Evolutionary conservation across 805 yeast species (phyloP).

Genomic region (Starmerella bombicola): DNA sequence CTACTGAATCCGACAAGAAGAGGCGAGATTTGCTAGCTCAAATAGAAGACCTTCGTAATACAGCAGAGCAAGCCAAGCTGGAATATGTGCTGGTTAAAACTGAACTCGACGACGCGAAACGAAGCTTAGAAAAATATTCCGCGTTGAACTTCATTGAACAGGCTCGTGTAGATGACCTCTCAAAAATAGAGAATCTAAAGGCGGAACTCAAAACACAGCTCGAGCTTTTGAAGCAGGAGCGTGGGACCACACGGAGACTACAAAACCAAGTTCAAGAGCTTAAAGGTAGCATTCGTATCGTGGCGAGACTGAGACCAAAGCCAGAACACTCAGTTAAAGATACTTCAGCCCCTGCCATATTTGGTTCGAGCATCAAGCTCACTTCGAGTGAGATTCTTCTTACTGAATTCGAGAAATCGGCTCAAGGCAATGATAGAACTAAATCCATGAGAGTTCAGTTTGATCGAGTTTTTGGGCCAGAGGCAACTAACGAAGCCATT

Average conservation of each 20-base stretch:
- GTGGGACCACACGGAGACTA: constrained; percentile 38
- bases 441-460: constrained; percentile 40
- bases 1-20: background rate
- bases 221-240: constrained; percentile 6
- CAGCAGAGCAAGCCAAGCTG: background rate
- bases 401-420: background rate
- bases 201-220: background rate
- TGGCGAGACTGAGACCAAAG: constrained; percentile 68
- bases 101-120: background rate
- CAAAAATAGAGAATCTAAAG: background rate
- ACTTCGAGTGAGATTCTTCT: constrained; percentile 2
- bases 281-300: constrained; percentile 85
- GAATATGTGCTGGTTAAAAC: background rate
- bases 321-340: constrained; percentile 12
- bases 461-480: constrained; percentile 60
- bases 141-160: background rate
- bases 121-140: background rate
- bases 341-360: background rate
- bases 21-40: background rate
- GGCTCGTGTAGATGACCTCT: background rate
- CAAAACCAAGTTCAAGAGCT: constrained; percentile 73
- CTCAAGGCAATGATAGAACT: constrained; percentile 3
- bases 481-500: constrained; percentile 44
- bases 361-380: constrained; percentile 3
- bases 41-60: background rate